Evolutionary conservation across 768 basidiomycete species (phyloP), one percentile per base, ranked within the genome.

Genomic region (Pholiota microspora): DNA sequence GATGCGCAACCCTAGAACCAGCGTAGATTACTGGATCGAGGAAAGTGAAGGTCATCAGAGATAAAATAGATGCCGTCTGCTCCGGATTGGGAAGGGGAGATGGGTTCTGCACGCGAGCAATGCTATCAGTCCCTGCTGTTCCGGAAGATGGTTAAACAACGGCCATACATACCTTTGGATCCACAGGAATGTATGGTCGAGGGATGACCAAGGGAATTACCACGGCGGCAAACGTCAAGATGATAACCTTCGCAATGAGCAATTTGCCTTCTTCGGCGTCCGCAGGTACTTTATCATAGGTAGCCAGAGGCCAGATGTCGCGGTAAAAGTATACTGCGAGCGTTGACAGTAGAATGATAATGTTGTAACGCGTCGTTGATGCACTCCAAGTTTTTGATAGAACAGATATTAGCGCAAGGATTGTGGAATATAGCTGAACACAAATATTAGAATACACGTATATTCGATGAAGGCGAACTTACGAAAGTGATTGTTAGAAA

Each of bases 251-350:
- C 2, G 69, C 64, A 79, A 82, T 85, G 1, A 85, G 69, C 9
- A 79, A 34, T 28, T 54, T 51, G 2, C 79, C 77, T 57, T 79
- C 76, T 0, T 59, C 59, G 3, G 60, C 64, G 59, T 87, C 86
- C 9, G 67, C 56, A 1, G 84, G 81, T 4, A 42, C 18, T 15
- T 75, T 62, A 3, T 70, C 68, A 63, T 69, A 81, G 4, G 79
- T 85, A 13, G 75, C 72, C 4, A 88, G 64, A 8, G 86, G 85
- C 70, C 76, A 84, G 4, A 88, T 48, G 60, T 83, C 77, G 28
- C 84, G 76, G 62, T 82, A 82, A 16, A 69, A 60, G 63, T 80
- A 88, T 1, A 84, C 71, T 0, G 53, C 57, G 71, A 59, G 71
- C 56, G 62, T 69, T 50, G 55, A 73, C 34, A 73, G 29, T 9